Percentiles rank a stretch among this genome's conserved stretches.
Conservation (phyloP, 129 eudicot species). For the Apium graveolens region DNA sequence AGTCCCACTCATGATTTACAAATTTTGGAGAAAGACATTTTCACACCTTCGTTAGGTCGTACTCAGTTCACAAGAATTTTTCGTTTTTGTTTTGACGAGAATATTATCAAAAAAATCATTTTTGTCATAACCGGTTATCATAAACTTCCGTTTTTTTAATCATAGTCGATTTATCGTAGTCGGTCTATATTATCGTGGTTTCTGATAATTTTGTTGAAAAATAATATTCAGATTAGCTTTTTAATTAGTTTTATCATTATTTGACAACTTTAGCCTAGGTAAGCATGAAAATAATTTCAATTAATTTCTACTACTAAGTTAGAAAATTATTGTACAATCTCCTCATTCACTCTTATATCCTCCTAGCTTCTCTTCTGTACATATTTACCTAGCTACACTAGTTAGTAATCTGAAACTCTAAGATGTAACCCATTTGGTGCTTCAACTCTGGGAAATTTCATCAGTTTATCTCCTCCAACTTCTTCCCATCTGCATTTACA, state of each 20-base stretch:
- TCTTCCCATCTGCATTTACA: slow-evolving; percentile 77
- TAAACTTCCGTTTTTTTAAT: too few relatives aligned
- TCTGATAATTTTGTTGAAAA: too few relatives aligned
- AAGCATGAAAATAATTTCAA: not conserved
- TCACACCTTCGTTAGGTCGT: not conserved
- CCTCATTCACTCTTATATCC: slow-evolving; percentile 20
- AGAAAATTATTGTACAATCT: slow-evolving; percentile 31
- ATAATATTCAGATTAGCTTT: too few relatives aligned
- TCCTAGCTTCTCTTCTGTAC: slow-evolving; percentile 39
- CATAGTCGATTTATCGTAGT: too few relatives aligned
- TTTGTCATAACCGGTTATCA: too few relatives aligned
- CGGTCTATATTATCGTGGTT: too few relatives aligned
- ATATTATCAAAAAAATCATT: too few relatives aligned
- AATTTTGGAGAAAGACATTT: not conserved
- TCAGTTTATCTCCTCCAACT: slow-evolving; percentile 75
- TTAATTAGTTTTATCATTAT: too few relatives aligned
- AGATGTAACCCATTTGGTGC: slow-evolving; percentile 88
- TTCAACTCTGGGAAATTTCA: slow-evolving; percentile 94
- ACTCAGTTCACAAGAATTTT: not conserved
- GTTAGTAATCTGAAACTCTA: slow-evolving; percentile 57
- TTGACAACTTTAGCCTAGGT: not conserved
- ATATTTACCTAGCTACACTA: slow-evolving; percentile 11
- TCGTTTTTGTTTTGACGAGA: too few relatives aligned
- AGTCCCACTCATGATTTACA: not conserved
- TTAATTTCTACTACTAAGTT: slow-evolving; percentile 21